These are phyloP conservation scores for Cardamine resedifolia DNA, from an alignment of 345 rosid species.

Conservation along the genomic window DNA sequence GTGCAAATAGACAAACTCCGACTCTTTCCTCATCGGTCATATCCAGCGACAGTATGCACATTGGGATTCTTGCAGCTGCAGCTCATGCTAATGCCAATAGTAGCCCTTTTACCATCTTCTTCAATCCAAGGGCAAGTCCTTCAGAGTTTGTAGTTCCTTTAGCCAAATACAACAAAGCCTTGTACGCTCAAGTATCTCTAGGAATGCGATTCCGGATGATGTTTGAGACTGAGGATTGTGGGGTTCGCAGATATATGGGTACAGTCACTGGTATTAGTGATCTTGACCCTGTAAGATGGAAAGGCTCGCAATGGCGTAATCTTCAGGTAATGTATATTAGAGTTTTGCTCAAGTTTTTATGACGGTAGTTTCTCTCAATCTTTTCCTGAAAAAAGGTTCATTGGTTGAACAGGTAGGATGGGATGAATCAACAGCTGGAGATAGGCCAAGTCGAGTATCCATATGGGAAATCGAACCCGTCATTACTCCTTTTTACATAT, in stretches of 20 bases:
- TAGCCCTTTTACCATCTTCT: conserved; percentile 88
- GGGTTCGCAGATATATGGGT: conserved; percentile 89
- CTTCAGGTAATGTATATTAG: conserved; percentile 57
- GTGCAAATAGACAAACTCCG: conserved; percentile 82
- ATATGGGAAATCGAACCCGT: conserved; percentile 97
- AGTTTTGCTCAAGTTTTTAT: neutral
- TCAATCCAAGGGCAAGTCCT: conserved; percentile 92
- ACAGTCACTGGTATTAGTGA: conserved; percentile 86
- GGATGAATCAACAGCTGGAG: conserved; percentile 97
- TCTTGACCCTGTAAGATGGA: conserved; percentile 91
- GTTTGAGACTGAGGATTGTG: conserved; percentile 98
- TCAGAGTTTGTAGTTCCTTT: conserved; percentile 95
- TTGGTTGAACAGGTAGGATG: conserved; percentile 76
- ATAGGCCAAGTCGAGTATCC: conserved; percentile 83
- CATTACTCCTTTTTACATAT: conserved; percentile 87
- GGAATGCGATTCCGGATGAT: conserved; percentile 97
- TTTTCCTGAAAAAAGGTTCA: conserved; percentile 14
- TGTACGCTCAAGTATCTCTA: conserved; percentile 70
- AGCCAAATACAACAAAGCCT: conserved; percentile 89
- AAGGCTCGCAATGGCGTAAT: conserved; percentile 95
- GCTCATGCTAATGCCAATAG: conserved; percentile 97
- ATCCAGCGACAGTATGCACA: conserved; percentile 98
- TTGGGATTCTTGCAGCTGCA: conserved; percentile 94
- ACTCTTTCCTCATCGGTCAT: conserved; percentile 84
- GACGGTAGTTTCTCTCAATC: conserved; percentile 12